These are phyloP conservation scores for Davidsoniella virescens DNA, from an alignment of 2,329 filamentous ascomycete species.

Conservation along the genomic window DNA sequence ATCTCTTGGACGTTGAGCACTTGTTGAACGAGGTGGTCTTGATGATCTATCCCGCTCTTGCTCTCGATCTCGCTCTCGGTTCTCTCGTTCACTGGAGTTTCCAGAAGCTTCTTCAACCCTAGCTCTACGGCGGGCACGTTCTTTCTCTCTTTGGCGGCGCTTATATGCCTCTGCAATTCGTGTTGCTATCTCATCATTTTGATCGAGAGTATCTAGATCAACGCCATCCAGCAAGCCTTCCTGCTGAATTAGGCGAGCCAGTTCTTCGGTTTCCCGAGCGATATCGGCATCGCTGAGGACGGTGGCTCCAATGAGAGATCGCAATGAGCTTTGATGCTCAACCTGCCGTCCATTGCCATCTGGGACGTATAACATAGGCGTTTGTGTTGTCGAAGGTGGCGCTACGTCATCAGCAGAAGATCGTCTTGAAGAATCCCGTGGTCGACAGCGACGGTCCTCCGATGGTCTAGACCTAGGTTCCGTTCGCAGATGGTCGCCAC, in stretches of 20 bases:
- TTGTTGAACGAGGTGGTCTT: constrained; percentile 18
- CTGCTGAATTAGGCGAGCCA: constrained; percentile 74
- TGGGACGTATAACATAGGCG: neutral
- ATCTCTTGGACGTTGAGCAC: constrained; percentile 15
- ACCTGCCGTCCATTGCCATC: constrained; percentile 36
- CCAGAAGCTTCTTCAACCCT: neutral
- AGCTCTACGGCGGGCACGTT: constrained; percentile 18
- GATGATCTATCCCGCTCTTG: constrained; percentile 5
- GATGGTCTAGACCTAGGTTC: constrained; percentile 16
- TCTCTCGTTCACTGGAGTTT: too few species aligned
- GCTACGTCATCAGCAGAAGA: neutral
- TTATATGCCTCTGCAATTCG: constrained; percentile 81
- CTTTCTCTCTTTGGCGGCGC: constrained; percentile 47
- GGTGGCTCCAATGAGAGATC: constrained; percentile 67
- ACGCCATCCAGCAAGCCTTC: constrained; percentile 78
- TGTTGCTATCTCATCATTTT: constrained; percentile 72
- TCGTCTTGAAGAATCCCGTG: constrained; percentile 3
- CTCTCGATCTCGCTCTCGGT: constrained; percentile 1
- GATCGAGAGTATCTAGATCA: constrained; percentile 73
- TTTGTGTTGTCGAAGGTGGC: neutral
- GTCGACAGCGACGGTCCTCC: constrained; percentile 1
- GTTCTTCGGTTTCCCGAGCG: constrained; percentile 78
- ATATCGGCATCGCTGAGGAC: constrained; percentile 64
- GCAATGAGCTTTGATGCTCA: constrained; percentile 77
- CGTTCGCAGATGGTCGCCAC: constrained; percentile 23